Base-by-base conservation (phyloP, 345 rosid species). In the Populus alba region DNA sequence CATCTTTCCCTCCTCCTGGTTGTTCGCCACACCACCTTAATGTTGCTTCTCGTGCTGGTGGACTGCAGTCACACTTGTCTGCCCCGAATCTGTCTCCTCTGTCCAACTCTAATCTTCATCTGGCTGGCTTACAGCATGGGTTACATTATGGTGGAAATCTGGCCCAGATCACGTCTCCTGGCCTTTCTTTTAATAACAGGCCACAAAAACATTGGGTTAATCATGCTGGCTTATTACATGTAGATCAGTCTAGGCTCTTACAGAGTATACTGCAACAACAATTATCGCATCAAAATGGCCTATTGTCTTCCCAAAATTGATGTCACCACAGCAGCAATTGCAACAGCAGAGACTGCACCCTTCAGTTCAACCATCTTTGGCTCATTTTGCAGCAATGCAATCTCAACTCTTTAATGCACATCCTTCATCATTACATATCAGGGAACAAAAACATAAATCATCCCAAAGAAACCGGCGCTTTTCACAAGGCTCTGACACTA, bases 1-100 rank as follows among this genome's bases (percentile, higher is more conserved):
- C 93, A 0, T 96, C 97, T 49, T 96, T 92, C 80, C 97, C 94
- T 75, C 95, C 92, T 20, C 92, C 98, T 27, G 92, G 97, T 23
- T 88, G 85, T 81, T 85, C 91, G 20, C 91, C 93, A 1, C 85
- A 82, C 78, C 88, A 90, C 74, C 87, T 86, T 39, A 90, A 86
- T 65, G 80, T 89, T 80, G 85, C 87, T 59, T 82, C 87, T 80
- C 86, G 83, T 71, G 78, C 87, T 37, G 84, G 87, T 79, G 92
- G 90, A 65, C 78, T 85, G 17, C 96, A 90, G 81, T 66, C 78
- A 16, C 90, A 88, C 61, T 90, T 88, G 45, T 88, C 94, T 45
- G 84, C 91, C 11, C 84, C 91, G 37, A 88, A 87, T 68, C 86
- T 80, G 68, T 90, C 96, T 77, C 90, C 94, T 66, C 72, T 86